Percentiles rank a stretch among this genome's conserved stretches.
These are phyloP conservation scores for Ophiostoma pallidulum DNA, from an alignment of 2,329 filamentous ascomycete genomes.

Conservation along the genomic window DNA sequence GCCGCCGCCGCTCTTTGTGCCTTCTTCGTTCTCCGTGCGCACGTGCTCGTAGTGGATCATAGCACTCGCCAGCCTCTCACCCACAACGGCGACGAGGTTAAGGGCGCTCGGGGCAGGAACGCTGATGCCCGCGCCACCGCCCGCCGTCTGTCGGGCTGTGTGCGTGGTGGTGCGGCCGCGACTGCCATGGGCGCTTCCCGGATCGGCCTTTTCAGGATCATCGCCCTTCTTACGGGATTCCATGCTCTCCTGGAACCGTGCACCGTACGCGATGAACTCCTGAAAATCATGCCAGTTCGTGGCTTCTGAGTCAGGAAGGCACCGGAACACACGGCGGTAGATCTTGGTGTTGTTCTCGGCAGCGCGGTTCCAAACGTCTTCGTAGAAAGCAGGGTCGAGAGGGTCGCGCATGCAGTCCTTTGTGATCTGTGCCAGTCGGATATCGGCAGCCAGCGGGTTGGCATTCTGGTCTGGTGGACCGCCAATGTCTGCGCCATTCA, in stretches of 20 bases:
- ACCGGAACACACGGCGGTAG: constrained; percentile 87
- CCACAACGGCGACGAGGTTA: constrained; percentile 25
- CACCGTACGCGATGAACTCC: constrained; percentile 67
- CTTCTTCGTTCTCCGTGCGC: background rate
- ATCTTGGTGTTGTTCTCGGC: constrained; percentile 94
- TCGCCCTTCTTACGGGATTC: constrained; percentile 43
- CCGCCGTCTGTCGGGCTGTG: constrained; percentile 17
- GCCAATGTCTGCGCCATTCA: constrained; percentile 75
- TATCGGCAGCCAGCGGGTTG: constrained; percentile 53
- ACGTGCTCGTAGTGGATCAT: constrained; percentile 2
- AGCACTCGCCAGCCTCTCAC: constrained; percentile 26
- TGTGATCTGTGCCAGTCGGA: constrained; percentile 63
- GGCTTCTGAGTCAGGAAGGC: constrained; percentile 93
- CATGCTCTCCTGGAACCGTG: constrained; percentile 64
- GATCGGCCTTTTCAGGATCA: constrained; percentile 31
- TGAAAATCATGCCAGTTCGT: constrained; percentile 89
- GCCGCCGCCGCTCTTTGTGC: constrained; percentile 4
- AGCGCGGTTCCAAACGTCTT: constrained; percentile 78
- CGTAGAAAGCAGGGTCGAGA: constrained; percentile 68
- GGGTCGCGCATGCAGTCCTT: constrained; percentile 95
- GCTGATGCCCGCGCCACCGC: constrained; percentile 31
- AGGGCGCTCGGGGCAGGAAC: constrained; percentile 31
- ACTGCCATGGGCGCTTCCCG: background rate
- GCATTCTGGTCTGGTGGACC: constrained; percentile 46
- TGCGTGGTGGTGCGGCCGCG: constrained; percentile 15